Base-by-base conservation (phyloP, 2,329 filamentous ascomycete species). In the Tolypocladium tundrense region DNA sequence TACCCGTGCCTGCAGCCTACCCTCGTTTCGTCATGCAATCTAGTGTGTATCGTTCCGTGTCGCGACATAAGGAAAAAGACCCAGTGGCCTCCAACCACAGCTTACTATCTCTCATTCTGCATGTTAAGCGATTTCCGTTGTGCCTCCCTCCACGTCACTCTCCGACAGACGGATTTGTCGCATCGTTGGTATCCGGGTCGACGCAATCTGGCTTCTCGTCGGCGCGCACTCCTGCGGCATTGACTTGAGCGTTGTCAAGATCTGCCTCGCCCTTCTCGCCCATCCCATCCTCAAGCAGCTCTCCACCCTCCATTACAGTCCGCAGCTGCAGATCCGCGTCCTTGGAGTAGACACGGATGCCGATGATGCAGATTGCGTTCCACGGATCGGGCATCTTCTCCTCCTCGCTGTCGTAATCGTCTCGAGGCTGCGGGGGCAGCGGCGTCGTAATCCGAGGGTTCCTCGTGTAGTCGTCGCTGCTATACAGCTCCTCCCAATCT, bases 281-380 rank as follows among this genome's bases (percentile, higher is more conserved):
- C 79, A 83, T 83, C 58, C 81, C 80, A 43, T 74, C 77, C 65
- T 83, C 79, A 35, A 76, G 70, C 4, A 83, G 72, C 62, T 77
- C 73, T 31, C 79, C 80, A 43, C 79, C 80, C 65, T 83, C 80
- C 69, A 83, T 77, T 24, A 84, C 79, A 14, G 82, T 77, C 42
- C 75, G 73, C n/a, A 84, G 68, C 67, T 82, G 76, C 3, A 84
- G 71, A 39, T 73, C 69, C 51, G 78, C 75, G 65, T 86, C 80
- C 67, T 81, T 83, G 65, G 79, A 80, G 67, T 86, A 87, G 7
- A 87, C 79, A 5, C 82, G 77, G 55, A 87, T 71, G 0, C 84
- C 83, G 0, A 87, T 77, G 21, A 86, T 79, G 56, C 78, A 81
- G 52, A 86, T 77, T 4, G 84, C 83, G 65, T 86, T 86, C 84